phyloP scores from a whole-genome alignment of 306 rosid genomes.

The Mimosa pudica region DNA sequence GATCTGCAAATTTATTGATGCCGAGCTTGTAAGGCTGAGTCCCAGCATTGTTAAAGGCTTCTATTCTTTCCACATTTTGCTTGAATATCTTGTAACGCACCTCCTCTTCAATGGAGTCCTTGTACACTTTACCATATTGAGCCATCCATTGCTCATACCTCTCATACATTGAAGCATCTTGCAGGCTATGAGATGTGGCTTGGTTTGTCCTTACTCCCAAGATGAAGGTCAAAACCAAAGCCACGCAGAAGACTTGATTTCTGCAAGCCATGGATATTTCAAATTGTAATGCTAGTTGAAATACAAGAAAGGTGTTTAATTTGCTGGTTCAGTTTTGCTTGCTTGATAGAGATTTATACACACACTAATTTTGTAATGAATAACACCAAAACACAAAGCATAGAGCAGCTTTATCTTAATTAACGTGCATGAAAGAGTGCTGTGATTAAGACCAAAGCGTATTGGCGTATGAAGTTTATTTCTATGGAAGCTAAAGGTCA shows the following conservation, averaged over 20 bases:
- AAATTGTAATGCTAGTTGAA: background rate
- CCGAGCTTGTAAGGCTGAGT: constrained; percentile 44
- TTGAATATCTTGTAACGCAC: constrained; percentile 38
- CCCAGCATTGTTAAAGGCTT: constrained; percentile 40
- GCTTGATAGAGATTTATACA: background rate
- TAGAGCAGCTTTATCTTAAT: background rate
- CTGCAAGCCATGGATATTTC: constrained; percentile 28
- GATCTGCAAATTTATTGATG: constrained; percentile 44
- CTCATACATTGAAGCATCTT: constrained; percentile 33
- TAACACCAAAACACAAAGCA: background rate
- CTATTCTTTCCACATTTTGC: constrained; percentile 33
- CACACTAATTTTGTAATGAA: background rate
- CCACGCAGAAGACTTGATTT: constrained; percentile 11
- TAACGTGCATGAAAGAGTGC: constrained; percentile 5
- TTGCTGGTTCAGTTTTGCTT: constrained; percentile 9
- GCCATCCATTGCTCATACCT: constrained; percentile 41
- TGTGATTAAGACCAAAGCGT: constrained; percentile 26
- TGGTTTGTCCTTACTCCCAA: constrained; percentile 30
- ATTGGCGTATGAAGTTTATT: background rate
- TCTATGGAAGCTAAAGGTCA: background rate
- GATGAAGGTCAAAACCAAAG: constrained; percentile 32
- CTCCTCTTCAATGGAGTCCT: constrained; percentile 35
- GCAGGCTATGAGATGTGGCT: constrained; percentile 35
- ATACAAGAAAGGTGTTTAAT: constrained; percentile 14
- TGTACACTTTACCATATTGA: constrained; percentile 34